Conservation (phyloP, 1,139 yeast species). For the Lodderomyces parapsilosis region DNA sequence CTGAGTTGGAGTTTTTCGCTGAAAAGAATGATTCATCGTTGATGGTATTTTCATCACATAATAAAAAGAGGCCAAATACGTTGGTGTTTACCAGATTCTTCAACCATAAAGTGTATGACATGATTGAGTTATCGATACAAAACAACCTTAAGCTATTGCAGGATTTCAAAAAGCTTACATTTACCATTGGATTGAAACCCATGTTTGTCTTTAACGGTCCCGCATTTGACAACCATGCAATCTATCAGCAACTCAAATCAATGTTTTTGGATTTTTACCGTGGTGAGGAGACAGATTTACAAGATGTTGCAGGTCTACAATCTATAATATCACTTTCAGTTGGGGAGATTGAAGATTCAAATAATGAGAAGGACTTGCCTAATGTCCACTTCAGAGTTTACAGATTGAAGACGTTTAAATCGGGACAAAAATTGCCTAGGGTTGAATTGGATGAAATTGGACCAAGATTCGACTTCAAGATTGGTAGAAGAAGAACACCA, state of each 20-base stretch:
- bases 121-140: conserved; percentile 83
- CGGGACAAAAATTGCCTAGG: conserved; percentile 89
- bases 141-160: conserved; percentile 62
- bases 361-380: conserved; percentile 49
- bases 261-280: conserved; percentile 88
- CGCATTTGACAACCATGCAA: conserved; percentile 86
- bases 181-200: conserved; percentile 89
- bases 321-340: conserved; percentile 83
- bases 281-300: conserved; percentile 79
- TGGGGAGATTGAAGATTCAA: conserved; percentile 48
- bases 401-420: conserved; percentile 73
- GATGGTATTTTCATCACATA: conserved; percentile 76
- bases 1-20: conserved; percentile 82
- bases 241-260: conserved; percentile 81
- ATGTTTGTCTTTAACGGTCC: conserved; percentile 93
- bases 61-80: conserved; percentile 92
- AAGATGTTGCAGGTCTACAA: conserved; percentile 94
- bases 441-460: conserved; percentile 95
- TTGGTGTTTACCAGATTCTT: conserved; percentile 86
- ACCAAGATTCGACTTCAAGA: conserved; percentile 88
- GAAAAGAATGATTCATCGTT: conserved; percentile 92
- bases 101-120: conserved; percentile 86
- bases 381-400: conserved; percentile 87
- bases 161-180: conserved; percentile 80
- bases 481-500: conserved; percentile 85